phyloP scores from a whole-genome alignment of 2,329 filamentous ascomycete species.

The Leptodontidium sp. region DNA sequence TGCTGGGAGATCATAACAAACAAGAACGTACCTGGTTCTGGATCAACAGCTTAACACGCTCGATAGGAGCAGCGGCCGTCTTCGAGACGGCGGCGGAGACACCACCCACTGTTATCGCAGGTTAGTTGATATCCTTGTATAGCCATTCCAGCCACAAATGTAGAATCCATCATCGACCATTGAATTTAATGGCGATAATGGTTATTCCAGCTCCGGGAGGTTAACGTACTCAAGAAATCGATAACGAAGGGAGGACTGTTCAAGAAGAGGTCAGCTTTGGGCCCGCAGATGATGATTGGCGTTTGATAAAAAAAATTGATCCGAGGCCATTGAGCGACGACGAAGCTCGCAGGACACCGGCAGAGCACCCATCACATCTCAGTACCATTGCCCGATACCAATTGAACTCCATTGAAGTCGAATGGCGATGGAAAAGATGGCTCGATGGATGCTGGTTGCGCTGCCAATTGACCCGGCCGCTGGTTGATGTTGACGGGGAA shows the following conservation, averaged over 20 bases:
- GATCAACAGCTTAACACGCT: conserved; percentile 99
- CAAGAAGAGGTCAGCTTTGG: conserved; percentile 39
- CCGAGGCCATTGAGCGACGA: conserved; percentile 38
- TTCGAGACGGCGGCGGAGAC: conserved; percentile 99
- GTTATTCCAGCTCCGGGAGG: conserved; percentile 28
- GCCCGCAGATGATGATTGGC: conserved; percentile 25
- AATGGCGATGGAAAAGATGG: conserved; percentile 37
- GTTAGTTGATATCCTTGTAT: conserved; percentile 37
- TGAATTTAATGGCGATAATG: conserved; percentile 27
- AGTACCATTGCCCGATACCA: conserved; percentile 30
- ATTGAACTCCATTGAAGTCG: conserved; percentile 41
- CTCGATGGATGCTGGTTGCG: conserved; percentile 31
- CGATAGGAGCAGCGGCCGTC: conserved; percentile 99
- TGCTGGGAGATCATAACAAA: conserved; percentile 15
- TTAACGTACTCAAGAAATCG: conserved; percentile 96
- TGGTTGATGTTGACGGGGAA: conserved; percentile 41
- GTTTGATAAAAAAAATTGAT: conserved; percentile 34
- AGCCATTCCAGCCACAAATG: conserved; percentile 19
- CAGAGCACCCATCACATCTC: conserved; percentile 30
- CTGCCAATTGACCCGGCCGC: conserved; percentile 25
- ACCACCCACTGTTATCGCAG: conserved; percentile 85
- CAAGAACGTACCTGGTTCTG: conserved; percentile 92
- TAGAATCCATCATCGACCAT: conserved; percentile 27
- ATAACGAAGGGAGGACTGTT: conserved; percentile 83
- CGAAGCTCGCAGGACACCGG: conserved; percentile 28